Evolutionary conservation across 2,329 filamentous ascomycete species (phyloP), one percentile per base, ranked within the genome.

Genomic region (Exophiala spinifera): DNA sequence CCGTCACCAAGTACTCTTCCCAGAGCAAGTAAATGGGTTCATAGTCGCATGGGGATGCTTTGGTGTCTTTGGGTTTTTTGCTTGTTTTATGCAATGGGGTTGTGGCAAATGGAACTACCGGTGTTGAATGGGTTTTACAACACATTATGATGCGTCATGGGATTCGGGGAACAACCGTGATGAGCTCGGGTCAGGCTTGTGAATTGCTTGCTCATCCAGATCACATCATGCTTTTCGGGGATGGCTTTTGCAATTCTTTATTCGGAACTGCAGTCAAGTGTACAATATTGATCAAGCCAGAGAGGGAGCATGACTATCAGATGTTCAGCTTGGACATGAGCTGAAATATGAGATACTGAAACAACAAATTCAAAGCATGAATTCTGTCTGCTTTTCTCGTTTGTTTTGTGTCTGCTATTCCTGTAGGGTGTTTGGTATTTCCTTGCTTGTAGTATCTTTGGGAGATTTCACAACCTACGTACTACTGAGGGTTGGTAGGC

Each of bases 1-100:
- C 94, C 55, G 94, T 99, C 68, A 99, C 94, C 83, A 99, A 99
- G 87, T 99, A 97, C 85, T 97, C 92, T 67, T 96, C 92, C 57
- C 96, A 92, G 72, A 94, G 91, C 78, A 64, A 64, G 53, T 64
- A 99, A 97, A 90, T 97, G 96, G 74, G 73, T 73, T 77, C 65
- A 69, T 62, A 71, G 75, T 64, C 65, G 66, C 66, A 69, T 71
- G 72, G 40, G 49, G 37, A 21, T 55, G 40, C 70, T 74, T 69
- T 60, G 67, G 28, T 31, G 65, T 60, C 69, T 66, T 70, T 65
- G 67, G 48, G 60, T 61, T 57, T 61, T 69, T 71, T 67, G 66
- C 28, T 31, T 60, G 56, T 60, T 63, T 50, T 65, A 66, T 70
- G 67, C 67, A 72, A 67, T 68, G 70, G 73, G 72, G 61, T 61